Percentiles rank a stretch among this genome's conserved stretches.
Evolutionary conservation across 495 filamentous ascomycete species (phyloP).

Genomic region (Rostrohypoxylon terebratum): DNA sequence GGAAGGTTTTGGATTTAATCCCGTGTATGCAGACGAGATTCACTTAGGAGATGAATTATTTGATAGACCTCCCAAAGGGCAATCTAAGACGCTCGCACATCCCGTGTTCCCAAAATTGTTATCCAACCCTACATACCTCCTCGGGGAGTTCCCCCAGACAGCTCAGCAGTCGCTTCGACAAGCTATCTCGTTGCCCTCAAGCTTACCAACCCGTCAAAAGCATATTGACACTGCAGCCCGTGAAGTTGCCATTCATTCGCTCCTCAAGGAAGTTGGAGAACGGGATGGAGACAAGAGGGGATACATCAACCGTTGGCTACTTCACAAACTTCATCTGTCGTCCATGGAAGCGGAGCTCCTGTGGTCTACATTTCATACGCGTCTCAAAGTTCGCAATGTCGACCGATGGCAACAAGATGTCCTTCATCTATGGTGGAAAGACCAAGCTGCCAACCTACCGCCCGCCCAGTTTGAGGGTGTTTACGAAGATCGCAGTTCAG

Average conservation of each 20-base stretch:
- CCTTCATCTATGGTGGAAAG: constrained; percentile 56
- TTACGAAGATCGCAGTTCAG: constrained; percentile 39
- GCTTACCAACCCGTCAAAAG: constrained; percentile 33
- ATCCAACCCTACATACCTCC: constrained; percentile 45
- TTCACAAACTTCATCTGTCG: constrained; percentile 58
- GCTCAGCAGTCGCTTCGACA: constrained; percentile 42
- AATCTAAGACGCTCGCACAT: constrained; percentile 38
- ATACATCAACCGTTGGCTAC: constrained; percentile 62
- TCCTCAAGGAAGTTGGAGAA: constrained; percentile 34
- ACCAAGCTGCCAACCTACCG: constrained; percentile 49
- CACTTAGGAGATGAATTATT: constrained; percentile 30
- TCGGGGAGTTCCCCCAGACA: constrained; percentile 45
- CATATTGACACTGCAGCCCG: constrained; percentile 45
- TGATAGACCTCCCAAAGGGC: constrained; percentile 22
- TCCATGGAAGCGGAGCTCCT: constrained; percentile 59
- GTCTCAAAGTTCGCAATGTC: constrained; percentile 53
- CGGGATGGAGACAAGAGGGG: constrained; percentile 49
- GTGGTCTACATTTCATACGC: constrained; percentile 51
- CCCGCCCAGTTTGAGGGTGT: constrained; percentile 40
- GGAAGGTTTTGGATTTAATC: constrained; percentile 41
- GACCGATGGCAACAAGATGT: constrained; percentile 62
- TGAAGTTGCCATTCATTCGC: constrained; percentile 46
- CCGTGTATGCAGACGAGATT: constrained; percentile 46
- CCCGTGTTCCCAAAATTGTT: constrained; percentile 40
- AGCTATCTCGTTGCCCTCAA: constrained; percentile 37